phyloP scores from a whole-genome alignment of 164 flowering plant species.

The Malania oleifera region DNA sequence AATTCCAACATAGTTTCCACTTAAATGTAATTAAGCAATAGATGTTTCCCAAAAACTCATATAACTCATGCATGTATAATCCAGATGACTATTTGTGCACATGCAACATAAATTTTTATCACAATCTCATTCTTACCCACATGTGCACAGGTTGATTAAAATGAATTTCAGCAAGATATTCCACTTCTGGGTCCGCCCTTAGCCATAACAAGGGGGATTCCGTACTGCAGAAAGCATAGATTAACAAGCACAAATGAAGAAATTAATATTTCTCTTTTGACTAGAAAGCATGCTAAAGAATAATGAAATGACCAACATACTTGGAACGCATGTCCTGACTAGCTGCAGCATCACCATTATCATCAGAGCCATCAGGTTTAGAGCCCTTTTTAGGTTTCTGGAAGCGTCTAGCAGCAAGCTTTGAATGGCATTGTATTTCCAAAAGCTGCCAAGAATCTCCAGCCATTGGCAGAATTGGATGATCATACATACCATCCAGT shows the following conservation, averaged over 20 bases:
- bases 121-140: conserved; percentile 75
- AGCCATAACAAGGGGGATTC: conserved; percentile 94
- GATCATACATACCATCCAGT: conserved; percentile 95
- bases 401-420: conserved; percentile 72
- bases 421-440: conserved; percentile 90
- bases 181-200: conserved; percentile 96
- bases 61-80: neutral
- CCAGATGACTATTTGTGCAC: neutral
- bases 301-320: conserved; percentile 30
- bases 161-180: conserved; percentile 90
- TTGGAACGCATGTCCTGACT: conserved; percentile 56
- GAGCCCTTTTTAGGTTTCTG: conserved; percentile 81
- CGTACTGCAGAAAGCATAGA: conserved; percentile 35
- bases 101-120: neutral
- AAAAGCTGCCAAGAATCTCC: conserved; percentile 88
- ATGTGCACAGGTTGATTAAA: conserved; percentile 91
- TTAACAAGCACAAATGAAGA: conserved; percentile 1
- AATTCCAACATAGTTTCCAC: too few species aligned
- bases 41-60: neutral
- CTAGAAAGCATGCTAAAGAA: neutral
- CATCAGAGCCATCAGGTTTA: conserved; percentile 93
- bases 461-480: conserved; percentile 88
- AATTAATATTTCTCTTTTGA: neutral
- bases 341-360: conserved; percentile 62
- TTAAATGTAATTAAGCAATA: neutral